Conservation (phyloP, 2,329 filamentous ascomycete species). For the Corinectria fuckeliana region DNA sequence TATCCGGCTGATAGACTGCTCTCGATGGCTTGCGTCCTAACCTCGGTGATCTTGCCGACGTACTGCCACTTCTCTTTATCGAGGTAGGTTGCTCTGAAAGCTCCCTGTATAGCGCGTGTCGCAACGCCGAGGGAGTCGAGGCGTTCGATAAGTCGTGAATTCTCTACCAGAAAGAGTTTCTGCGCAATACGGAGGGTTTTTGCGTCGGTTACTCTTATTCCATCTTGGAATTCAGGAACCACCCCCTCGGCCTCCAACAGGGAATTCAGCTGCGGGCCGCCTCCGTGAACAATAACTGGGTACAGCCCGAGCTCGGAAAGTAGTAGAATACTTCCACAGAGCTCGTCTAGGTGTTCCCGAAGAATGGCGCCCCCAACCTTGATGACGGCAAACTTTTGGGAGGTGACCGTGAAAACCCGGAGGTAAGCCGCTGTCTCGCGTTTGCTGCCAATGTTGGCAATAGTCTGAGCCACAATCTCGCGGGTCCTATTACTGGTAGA, state of each 20-base stretch:
- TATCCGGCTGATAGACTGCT: constrained; percentile 91
- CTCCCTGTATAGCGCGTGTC: constrained; percentile 87
- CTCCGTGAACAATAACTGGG: constrained; percentile 94
- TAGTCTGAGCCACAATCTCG: constrained; percentile 59
- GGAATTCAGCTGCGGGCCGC: constrained; percentile 92
- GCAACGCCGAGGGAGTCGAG: constrained; percentile 89
- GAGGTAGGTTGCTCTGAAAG: constrained; percentile 92
- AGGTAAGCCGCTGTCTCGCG: constrained; percentile 94
- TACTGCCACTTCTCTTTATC: constrained; percentile 96
- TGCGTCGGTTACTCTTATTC: constrained; percentile 92
- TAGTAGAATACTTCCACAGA: constrained; percentile 88
- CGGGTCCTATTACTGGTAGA: not conserved
- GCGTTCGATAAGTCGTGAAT: constrained; percentile 76
- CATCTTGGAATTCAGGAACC: too few relatives aligned
- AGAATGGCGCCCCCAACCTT: constrained; percentile 98
- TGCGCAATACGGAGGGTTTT: constrained; percentile 92
- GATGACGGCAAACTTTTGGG: constrained; percentile 97
- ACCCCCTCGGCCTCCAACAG: constrained; percentile 91
- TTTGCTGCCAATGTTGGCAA: constrained; percentile 96
- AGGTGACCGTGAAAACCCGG: constrained; percentile 95
- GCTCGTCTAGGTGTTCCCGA: constrained; percentile 91
- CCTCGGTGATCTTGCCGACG: constrained; percentile 92
- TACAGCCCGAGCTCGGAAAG: constrained; percentile 94
- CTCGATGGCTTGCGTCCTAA: constrained; percentile 90
- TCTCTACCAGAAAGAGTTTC: constrained; percentile 94